Percentiles rank a stretch among this genome's conserved stretches.
These are phyloP conservation scores for Zizania latifolia DNA, from an alignment of 176 grass and related monocot species.

Conservation along the genomic window DNA sequence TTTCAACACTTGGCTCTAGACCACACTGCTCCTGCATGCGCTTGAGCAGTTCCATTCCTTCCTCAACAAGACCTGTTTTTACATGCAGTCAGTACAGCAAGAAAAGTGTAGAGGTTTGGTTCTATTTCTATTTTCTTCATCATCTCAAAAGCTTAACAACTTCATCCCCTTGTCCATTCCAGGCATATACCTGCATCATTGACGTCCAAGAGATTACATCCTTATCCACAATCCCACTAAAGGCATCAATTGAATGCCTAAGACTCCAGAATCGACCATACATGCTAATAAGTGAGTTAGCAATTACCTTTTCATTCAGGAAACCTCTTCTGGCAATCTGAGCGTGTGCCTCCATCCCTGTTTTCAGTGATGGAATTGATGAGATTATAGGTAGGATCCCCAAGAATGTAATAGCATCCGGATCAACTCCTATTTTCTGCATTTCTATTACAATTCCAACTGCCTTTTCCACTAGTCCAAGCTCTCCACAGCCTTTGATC, in stretches of 20 bases:
- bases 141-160: slow-evolving; percentile 44
- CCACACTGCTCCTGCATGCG: slow-evolving; percentile 60
- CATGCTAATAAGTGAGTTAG: slow-evolving; percentile 64
- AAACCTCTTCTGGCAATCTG: slow-evolving; percentile 73
- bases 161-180: slow-evolving; percentile 44
- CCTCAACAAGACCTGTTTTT: slow-evolving; percentile 65
- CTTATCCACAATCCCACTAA: slow-evolving; percentile 45
- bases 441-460: slow-evolving; percentile 48
- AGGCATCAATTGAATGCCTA: slow-evolving; percentile 37
- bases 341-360: slow-evolving; percentile 50
- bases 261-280: slow-evolving; percentile 61
- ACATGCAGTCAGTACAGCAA: slow-evolving; percentile 51
- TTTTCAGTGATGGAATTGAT: slow-evolving; percentile 49
- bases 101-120: slow-evolving; percentile 64
- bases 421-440: slow-evolving; percentile 46
- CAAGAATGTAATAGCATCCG: slow-evolving; percentile 50
- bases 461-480: slow-evolving; percentile 40
- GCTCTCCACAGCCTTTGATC: slow-evolving; percentile 61
- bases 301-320: slow-evolving; percentile 31
- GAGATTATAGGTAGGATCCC: slow-evolving; percentile 51
- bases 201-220: slow-evolving; percentile 76
- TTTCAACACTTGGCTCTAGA: slow-evolving; percentile 55
- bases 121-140: slow-evolving; percentile 48
- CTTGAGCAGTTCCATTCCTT: slow-evolving; percentile 47
- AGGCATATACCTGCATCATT: slow-evolving; percentile 70